Conservation (phyloP, 176 grass and related monocot species). For the Sorghum bicolor region Sorghum_bicolor_NCBIv3 NC_012870.2:72979501-72980000, state of each 20-base stretch:
- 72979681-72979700: not conserved
- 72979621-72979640: not conserved
- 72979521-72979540: constrained; percentile 17
- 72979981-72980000: too few relatives aligned
- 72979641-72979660: constrained; percentile 1
- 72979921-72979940: too few relatives aligned
- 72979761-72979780: too few relatives aligned
- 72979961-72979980: too few relatives aligned
- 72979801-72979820: too few relatives aligned
- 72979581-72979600: constrained; percentile 7
- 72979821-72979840: too few relatives aligned
- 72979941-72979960: too few relatives aligned
- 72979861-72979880: too few relatives aligned
- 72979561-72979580: not conserved
- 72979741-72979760: not conserved
- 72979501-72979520: not conserved
- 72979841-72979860: too few relatives aligned
- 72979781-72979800: too few relatives aligned
- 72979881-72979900: too few relatives aligned
- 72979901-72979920: too few relatives aligned
- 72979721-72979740: not conserved
- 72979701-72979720: not conserved
- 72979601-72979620: not conserved
- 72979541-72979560: constrained; percentile 19
- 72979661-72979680: not conserved